Conservation (phyloP, 2,329 filamentous ascomycete species). For the Colletotrichum gloeosporioides region DNA sequence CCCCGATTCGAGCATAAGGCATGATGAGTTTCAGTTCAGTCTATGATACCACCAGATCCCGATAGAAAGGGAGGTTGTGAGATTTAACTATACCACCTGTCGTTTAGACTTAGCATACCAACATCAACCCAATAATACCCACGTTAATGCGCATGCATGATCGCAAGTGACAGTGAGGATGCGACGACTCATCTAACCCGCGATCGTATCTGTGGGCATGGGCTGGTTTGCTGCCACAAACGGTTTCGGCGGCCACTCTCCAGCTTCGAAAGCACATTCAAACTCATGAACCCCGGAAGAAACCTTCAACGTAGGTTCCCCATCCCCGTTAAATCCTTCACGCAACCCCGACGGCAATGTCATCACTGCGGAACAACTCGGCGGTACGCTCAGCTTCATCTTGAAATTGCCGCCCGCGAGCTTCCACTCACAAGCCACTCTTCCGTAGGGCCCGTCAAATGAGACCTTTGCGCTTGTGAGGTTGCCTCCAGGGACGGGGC, state of each 20-base stretch:
- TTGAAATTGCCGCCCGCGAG: not conserved
- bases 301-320: not conserved
- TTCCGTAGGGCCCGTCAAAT: conserved; percentile 15
- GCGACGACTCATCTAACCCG: not conserved
- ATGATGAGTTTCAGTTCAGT: not conserved
- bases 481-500: conserved; percentile 13
- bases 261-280: conserved; percentile 3
- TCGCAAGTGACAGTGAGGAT: not conserved
- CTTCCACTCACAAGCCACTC: not conserved
- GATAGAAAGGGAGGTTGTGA: not conserved
- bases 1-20: not conserved
- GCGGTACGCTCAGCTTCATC: conserved; percentile 7
- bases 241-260: conserved; percentile 4
- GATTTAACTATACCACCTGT: not conserved
- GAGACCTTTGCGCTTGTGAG: conserved; percentile 6
- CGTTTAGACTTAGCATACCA: not conserved
- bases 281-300: conserved; percentile 3
- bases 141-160: not conserved
- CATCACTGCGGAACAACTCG: conserved; percentile 1
- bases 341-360: conserved; percentile 6
- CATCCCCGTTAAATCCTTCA: not conserved
- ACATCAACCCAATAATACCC: not conserved
- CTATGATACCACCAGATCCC: not conserved
- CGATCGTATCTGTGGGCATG: not conserved
- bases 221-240: conserved; percentile 1